These are phyloP conservation scores for Gynostemma pentaphyllum DNA, from an alignment of 306 rosid species.

Conservation along the genomic window DNA sequence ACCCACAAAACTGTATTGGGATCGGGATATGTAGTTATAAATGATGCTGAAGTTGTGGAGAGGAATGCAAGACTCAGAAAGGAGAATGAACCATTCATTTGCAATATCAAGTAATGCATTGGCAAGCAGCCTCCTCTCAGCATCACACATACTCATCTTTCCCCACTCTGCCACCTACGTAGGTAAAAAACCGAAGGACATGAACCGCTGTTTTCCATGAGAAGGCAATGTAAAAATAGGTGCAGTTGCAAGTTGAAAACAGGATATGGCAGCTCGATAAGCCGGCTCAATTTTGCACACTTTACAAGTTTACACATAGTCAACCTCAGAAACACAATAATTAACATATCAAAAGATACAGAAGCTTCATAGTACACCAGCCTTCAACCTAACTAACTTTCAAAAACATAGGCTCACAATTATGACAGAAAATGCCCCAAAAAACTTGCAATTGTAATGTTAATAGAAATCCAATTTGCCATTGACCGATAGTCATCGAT, in stretches of 20 bases:
- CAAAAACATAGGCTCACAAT: too few relatives aligned
- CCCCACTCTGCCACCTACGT: slow-evolving; percentile 60
- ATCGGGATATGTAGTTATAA: slow-evolving; percentile 41
- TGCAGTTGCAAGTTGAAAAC: background rate
- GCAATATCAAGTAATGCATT: slow-evolving; percentile 59
- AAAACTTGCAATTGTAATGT: background rate
- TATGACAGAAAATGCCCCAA: background rate
- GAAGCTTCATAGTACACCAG: background rate
- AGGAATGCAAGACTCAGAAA: slow-evolving; percentile 65
- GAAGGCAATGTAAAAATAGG: background rate
- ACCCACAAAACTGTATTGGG: slow-evolving; percentile 49
- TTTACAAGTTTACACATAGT: background rate
- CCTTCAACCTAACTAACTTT: too few relatives aligned
- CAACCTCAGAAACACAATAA: background rate
- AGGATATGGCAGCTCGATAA: background rate
- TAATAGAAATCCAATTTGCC: background rate
- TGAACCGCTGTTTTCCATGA: background rate
- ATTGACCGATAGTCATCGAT: background rate
- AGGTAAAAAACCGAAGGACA: background rate
- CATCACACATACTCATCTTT: slow-evolving; percentile 66
- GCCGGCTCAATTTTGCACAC: background rate
- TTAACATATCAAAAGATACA: background rate
- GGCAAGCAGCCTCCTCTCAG: slow-evolving; percentile 61
- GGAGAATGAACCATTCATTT: slow-evolving; percentile 60
- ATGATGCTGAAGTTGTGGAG: slow-evolving; percentile 54